These are phyloP conservation scores for Arxiozyma telluris DNA, from an alignment of 1,139 yeast genomes.

Conservation along the genomic window DNA sequence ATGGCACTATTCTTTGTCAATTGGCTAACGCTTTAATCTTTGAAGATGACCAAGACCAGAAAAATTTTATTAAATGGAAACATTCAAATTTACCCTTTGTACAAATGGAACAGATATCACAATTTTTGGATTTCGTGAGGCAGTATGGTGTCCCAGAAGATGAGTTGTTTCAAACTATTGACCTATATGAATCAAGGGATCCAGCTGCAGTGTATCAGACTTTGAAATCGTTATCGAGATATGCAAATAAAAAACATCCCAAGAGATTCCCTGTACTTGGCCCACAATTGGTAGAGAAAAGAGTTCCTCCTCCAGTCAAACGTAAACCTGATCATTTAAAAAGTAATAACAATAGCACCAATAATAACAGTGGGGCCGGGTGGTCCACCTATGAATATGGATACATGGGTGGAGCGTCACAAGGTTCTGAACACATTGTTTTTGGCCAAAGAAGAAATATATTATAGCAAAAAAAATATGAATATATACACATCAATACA, in stretches of 20 bases:
- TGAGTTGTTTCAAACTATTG: constrained; percentile 77
- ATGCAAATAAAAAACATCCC: constrained; percentile 42
- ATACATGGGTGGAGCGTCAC: constrained; percentile 47
- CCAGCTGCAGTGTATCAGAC: constrained; percentile 72
- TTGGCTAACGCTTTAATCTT: constrained; percentile 31
- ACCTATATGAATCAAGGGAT: constrained; percentile 63
- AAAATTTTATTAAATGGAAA: constrained; percentile 42
- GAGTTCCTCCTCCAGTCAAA: constrained; percentile 33
- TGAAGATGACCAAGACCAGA: constrained; percentile 27
- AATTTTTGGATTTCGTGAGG: constrained; percentile 55
- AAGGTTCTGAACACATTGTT: constrained; percentile 42
- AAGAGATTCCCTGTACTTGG: constrained; percentile 41
- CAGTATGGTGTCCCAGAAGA: constrained; percentile 68
- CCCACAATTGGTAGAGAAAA: constrained; percentile 36
- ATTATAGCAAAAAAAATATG: constrained; percentile 10
- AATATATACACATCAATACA: background rate
- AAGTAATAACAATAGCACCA: constrained; percentile 12
- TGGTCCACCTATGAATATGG: constrained; percentile 58
- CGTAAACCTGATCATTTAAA: constrained; percentile 27
- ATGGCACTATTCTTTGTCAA: constrained; percentile 57
- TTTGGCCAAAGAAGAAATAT: constrained; percentile 44
- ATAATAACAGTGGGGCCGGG: constrained; percentile 25
- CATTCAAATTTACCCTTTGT: constrained; percentile 73
- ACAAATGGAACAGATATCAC: constrained; percentile 80
- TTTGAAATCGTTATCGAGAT: constrained; percentile 62